Base-by-base conservation (phyloP, 2,329 filamentous ascomycete species). In the Kalmusia sp. region DNA sequence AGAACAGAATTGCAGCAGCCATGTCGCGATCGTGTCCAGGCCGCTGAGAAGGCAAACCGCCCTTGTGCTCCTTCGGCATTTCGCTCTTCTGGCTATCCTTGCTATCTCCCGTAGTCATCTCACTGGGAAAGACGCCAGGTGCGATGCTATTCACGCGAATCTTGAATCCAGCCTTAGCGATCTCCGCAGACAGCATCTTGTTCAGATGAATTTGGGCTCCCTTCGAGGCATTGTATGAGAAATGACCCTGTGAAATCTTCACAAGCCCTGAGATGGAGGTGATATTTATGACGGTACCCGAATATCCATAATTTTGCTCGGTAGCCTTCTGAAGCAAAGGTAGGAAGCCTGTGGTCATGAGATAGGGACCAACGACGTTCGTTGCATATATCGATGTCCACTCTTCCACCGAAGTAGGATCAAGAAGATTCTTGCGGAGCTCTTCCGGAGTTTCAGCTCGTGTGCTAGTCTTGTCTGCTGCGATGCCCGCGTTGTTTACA, bases 1-100 rank as follows among this genome's bases (percentile, higher is more conserved):
- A 73, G 55, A 83, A 86, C 22, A 87, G 67, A 3, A 86, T 77
- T 0, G 81, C 81, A 35, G 79, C 77, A 0, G 82, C 84, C 78
- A 87, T 86, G 63, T 87, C 84, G 27, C 80, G 69, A 57, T 87
- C 85, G 22, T 83, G 80, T 0, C 84, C 85, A 0, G 83, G 83
- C 37, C 82, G 65, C 53, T 73, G 72, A 5, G 81, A 79, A 6
- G 82, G 80, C 44, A 83, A 72, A 44, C 79, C 80, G 49, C 74
- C 76, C 64, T 80, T 82, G 59, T 81, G 76, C 51, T 82, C 79
- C 71, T 82, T 83, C 7, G 78, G 77, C 53, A 85, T 76, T 54
- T 80, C 69, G 25, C 76, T 80, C 76, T 84, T 85, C 72, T 85
- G 80, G 57, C 80, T 79, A 14, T 79, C 77, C 30, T 78, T 77